phyloP scores from a whole-genome alignment of 208 protist genomes.

The Jaenimonas drosophilae region DNA sequence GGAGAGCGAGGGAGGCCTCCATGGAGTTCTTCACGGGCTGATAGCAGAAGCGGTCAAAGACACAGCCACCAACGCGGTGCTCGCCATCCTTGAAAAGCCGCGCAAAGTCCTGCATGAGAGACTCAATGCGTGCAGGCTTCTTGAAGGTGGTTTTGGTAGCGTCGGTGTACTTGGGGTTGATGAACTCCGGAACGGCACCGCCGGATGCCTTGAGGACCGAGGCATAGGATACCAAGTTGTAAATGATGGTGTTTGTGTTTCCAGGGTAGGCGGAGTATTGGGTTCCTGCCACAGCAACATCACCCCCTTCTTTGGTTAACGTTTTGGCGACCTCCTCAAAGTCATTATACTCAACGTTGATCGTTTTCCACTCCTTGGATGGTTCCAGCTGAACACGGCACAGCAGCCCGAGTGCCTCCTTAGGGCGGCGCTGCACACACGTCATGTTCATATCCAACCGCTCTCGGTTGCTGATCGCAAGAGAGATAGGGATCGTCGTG shows the following conservation, averaged over 20 bases:
- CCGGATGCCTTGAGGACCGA: slow-evolving; percentile 33
- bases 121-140: slow-evolving; percentile 80
- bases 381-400: slow-evolving; percentile 14
- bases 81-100: slow-evolving; percentile 28
- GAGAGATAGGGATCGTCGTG: slow-evolving; percentile 56
- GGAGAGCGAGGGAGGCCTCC: slow-evolving; percentile 33
- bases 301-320: slow-evolving; percentile 30
- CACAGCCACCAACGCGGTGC: slow-evolving; percentile 55
- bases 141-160: slow-evolving; percentile 40
- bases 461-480: slow-evolving; percentile 66
- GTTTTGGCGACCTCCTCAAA: slow-evolving; percentile 48
- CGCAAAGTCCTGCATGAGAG: slow-evolving; percentile 86
- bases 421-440: slow-evolving; percentile 74
- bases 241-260: slow-evolving; percentile 88
- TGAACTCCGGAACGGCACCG: slow-evolving; percentile 88
- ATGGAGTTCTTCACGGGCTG: slow-evolving; percentile 85
- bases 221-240: slow-evolving; percentile 55
- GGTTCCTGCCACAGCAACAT: slow-evolving; percentile 15
- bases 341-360: slow-evolving; percentile 84
- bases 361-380: slow-evolving; percentile 15
- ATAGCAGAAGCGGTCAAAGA: slow-evolving; percentile 71
- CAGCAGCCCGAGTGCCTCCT: slow-evolving; percentile 74
- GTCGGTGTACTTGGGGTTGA: slow-evolving; percentile 91
- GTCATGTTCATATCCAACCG: slow-evolving; percentile 85
- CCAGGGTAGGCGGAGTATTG: slow-evolving; percentile 84